Conservation (phyloP, 176 grass and related monocot species). For the Oryza nivara region DNA sequence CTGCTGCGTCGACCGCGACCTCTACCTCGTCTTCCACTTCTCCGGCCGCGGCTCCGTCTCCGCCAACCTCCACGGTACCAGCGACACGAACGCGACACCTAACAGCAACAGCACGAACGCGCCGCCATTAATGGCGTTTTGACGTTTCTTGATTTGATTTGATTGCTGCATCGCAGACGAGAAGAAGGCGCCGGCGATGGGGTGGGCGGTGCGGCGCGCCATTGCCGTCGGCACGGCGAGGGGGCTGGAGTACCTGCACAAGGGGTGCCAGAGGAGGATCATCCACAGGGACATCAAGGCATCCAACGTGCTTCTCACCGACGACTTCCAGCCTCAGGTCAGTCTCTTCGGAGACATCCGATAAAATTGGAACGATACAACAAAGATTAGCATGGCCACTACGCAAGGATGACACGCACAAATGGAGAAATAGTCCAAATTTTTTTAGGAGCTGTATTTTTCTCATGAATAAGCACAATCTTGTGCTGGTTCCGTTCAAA, state of each 20-base stretch:
- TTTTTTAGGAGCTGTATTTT: too few species aligned
- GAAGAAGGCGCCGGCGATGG: constrained; percentile 50
- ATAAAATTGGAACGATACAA: too few species aligned
- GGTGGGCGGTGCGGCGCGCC: constrained; percentile 61
- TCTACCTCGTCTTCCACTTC: constrained; percentile 85
- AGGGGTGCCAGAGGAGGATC: constrained; percentile 83
- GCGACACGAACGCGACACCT: too few species aligned
- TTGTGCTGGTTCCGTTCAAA: too few species aligned
- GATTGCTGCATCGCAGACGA: constrained; percentile 41
- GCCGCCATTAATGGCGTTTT: neutral
- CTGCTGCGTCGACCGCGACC: constrained; percentile 83
- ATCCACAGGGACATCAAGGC: constrained; percentile 97
- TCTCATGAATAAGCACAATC: too few species aligned
- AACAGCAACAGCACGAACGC: too few species aligned
- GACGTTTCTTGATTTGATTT: neutral
- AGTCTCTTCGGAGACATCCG: neutral
- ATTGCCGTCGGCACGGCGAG: constrained; percentile 80
- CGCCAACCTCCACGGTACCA: constrained; percentile 66
- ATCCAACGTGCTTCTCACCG: constrained; percentile 82
- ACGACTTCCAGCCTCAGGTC: constrained; percentile 79
- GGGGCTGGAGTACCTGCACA: constrained; percentile 88
- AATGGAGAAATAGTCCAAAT: too few species aligned
- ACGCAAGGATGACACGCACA: too few species aligned
- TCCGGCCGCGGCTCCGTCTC: constrained; percentile 81
- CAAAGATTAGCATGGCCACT: too few species aligned